Evolutionary conservation across 306 rosid genomes (phyloP).

Genomic region (Chamaecrista fasciculata): DNA sequence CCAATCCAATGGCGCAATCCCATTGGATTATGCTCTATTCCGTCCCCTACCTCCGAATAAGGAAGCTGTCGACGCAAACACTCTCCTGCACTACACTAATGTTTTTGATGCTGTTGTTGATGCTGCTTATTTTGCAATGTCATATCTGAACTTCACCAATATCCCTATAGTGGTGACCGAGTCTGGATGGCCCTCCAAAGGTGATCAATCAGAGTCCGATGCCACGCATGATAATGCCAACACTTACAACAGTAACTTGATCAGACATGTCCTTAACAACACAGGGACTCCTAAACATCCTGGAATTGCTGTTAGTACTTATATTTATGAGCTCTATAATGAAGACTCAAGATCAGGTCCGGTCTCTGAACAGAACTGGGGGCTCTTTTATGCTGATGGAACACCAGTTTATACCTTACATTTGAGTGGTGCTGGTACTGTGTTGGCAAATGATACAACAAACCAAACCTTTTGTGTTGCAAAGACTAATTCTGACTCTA

Average conservation of each 20-base stretch:
- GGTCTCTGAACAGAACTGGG: slow-evolving; percentile 89
- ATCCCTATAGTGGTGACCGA: slow-evolving; percentile 81
- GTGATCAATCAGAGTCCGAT: slow-evolving; percentile 72
- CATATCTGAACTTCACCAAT: slow-evolving; percentile 73
- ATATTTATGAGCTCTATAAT: slow-evolving; percentile 89
- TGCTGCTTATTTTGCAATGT: slow-evolving; percentile 96
- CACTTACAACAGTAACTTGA: slow-evolving; percentile 89
- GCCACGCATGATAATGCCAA: slow-evolving; percentile 86
- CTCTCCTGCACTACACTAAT: slow-evolving; percentile 88
- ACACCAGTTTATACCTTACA: slow-evolving; percentile 76
- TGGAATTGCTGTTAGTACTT: slow-evolving; percentile 69
- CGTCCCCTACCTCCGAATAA: slow-evolving; percentile 90
- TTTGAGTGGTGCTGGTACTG: slow-evolving; percentile 81
- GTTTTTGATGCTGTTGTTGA: slow-evolving; percentile 94
- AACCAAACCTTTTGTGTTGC: slow-evolving; percentile 93
- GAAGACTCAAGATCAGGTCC: slow-evolving; percentile 82
- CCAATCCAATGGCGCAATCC: slow-evolving; percentile 64
- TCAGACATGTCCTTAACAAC: slow-evolving; percentile 75
- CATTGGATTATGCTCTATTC: slow-evolving; percentile 91
- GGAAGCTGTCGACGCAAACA: slow-evolving; percentile 91
- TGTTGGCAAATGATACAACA: slow-evolving; percentile 89
- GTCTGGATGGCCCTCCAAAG: slow-evolving; percentile 98
- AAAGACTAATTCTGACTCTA: slow-evolving; percentile 52
- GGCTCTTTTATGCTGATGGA: slow-evolving; percentile 74
- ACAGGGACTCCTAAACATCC: slow-evolving; percentile 97